Evolutionary conservation across 2,329 filamentous ascomycete genomes (phyloP).

Genomic region (Torrubiellomyces zombiae): DNA sequence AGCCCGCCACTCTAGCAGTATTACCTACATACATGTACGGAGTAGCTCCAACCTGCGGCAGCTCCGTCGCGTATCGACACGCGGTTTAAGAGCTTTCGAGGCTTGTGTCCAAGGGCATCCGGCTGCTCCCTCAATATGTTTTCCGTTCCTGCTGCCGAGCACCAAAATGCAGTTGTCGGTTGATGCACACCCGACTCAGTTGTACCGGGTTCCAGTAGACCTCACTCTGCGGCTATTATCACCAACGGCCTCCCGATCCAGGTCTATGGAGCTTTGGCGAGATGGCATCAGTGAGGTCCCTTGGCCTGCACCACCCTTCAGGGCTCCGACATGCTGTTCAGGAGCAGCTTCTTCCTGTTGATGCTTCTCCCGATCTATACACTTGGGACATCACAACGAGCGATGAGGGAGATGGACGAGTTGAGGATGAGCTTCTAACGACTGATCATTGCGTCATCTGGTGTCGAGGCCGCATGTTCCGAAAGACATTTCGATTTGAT

Average conservation of each 20-base stretch:
- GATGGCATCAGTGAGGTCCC: conserved; percentile 84
- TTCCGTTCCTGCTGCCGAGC: too few relatives aligned
- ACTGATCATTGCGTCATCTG: conserved; percentile 68
- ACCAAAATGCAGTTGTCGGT: too few relatives aligned
- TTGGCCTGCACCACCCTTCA: conserved; percentile 79
- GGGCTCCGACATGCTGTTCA: conserved; percentile 69
- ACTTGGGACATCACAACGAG: conserved; percentile 51
- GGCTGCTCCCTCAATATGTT: too few relatives aligned
- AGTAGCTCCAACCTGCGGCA: too few relatives aligned
- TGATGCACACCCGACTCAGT: too few relatives aligned
- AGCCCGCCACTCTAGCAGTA: too few relatives aligned
- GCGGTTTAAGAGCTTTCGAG: too few relatives aligned
- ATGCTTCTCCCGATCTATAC: conserved; percentile 52
- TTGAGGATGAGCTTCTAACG: conserved; percentile 66
- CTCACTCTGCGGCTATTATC: neutral
- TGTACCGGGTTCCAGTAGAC: neutral
- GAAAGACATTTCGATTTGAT: conserved; percentile 73
- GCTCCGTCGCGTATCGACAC: too few relatives aligned
- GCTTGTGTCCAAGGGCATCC: too few relatives aligned
- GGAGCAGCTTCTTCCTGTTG: conserved; percentile 56
- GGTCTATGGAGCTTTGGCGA: conserved; percentile 16
- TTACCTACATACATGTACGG: too few relatives aligned
- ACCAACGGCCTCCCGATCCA: too few relatives aligned
- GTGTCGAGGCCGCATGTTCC: conserved; percentile 73
- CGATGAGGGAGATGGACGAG: conserved; percentile 19